Conservation (phyloP, 2,329 filamentous ascomycete species). For the Catunica adiposa region DNA sequence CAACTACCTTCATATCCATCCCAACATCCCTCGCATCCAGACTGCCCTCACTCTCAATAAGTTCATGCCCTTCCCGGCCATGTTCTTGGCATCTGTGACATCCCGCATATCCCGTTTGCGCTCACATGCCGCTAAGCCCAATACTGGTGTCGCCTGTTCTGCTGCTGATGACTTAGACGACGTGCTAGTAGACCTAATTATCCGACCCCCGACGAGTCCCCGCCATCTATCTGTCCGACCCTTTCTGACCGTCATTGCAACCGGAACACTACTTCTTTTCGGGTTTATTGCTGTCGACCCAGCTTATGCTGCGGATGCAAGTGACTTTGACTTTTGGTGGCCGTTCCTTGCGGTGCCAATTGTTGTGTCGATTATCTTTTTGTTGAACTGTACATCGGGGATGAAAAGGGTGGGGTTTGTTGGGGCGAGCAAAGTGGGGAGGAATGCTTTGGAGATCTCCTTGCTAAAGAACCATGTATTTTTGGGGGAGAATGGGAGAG, state of each 20-base stretch:
- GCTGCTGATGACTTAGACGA: constrained; percentile 9
- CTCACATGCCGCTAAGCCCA: constrained; percentile 3
- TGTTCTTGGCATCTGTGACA: constrained; percentile 1
- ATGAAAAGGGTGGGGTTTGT: background rate
- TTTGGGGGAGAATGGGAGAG: constrained; percentile 26
- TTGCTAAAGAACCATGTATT: constrained; percentile 45
- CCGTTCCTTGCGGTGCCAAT: constrained; percentile 35
- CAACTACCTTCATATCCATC: background rate
- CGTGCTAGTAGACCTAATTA: constrained; percentile 8
- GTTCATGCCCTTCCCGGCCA: constrained; percentile 5
- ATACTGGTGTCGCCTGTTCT: background rate
- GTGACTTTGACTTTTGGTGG: constrained; percentile 33
- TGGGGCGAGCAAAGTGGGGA: constrained; percentile 25
- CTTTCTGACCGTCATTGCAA: background rate
- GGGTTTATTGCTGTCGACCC: constrained; percentile 20
- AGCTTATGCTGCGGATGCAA: constrained; percentile 19
- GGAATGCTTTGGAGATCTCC: constrained; percentile 41
- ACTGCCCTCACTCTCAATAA: constrained; percentile 3
- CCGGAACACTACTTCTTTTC: background rate
- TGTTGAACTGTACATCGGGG: background rate
- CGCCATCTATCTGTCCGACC: constrained; percentile 15
- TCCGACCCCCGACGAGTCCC: constrained; percentile 2
- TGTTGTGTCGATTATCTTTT: constrained; percentile 31
- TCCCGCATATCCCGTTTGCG: constrained; percentile 2
- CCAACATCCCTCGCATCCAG: background rate